Evolutionary conservation across 179 eudicot genomes (phyloP), one percentile per base, ranked within the genome.

Genomic region (Spergularia azorica): DNA sequence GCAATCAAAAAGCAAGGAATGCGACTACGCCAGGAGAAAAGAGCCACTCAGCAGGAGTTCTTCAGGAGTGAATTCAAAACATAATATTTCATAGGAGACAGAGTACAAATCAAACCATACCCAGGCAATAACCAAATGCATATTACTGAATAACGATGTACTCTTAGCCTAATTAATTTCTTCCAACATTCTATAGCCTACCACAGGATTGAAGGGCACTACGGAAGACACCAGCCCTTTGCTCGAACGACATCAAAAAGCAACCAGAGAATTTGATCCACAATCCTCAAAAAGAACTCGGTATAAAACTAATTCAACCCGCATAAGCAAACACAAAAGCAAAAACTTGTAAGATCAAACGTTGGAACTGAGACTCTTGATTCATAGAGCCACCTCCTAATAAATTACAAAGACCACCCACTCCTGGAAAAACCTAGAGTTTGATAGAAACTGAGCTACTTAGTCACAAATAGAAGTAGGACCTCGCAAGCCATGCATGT

Each of bases 161-260:
- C 77, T 46, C 50, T 46, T 46, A 6, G 59, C 73, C 51, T 54
- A 80, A 69, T 50, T 15, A 11, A 13, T 43, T 75, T 63, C 76
- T 26, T 69, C 84, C 76, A 73, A 76, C 77, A 77, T 48, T 36
- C 70, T 76, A 72, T 74, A 70, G 80, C 72, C 77, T 67, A 77
- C 55, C 67, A 64, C 67, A 36, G 39, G 39, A 80, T 20, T 61
- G 39, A 63, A 9, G 46, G 70, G 39, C 39, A 36, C 39, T 36
- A 36, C 39, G 39, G 39, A n/a, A 73, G 78, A 77, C 75, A 69
- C 68, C 79, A 73, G 75, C 79, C 46, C 61, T 73, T 32, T 78
- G 63, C 84, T 17, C 69, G 69, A 69, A 60, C 41, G 50, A 67
- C 20, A 39, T 39, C 10, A 50, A 52, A 36, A 11, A 41, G n/a